phyloP scores from a whole-genome alignment of 2,329 filamentous ascomycete species.

The Fusarium globosum region DNA sequence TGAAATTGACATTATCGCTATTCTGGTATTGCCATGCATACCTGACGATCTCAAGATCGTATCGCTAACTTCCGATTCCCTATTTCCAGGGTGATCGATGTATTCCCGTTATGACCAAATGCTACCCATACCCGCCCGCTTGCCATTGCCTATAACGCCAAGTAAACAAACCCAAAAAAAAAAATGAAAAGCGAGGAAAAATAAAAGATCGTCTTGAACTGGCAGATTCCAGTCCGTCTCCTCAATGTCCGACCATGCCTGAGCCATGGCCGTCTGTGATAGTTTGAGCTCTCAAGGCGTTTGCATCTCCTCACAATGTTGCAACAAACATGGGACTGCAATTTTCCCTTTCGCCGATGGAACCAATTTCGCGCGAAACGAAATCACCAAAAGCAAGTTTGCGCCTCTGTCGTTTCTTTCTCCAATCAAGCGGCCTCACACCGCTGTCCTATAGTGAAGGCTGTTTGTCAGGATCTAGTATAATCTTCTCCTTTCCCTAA shows the following conservation, averaged over 20 bases:
- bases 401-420: constrained; percentile 22
- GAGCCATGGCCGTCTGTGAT: neutral
- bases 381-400: neutral
- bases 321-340: neutral
- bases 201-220: constrained; percentile 15
- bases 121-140: constrained; percentile 35
- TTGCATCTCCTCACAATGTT: neutral
- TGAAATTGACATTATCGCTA: constrained; percentile 30
- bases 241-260: neutral
- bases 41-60: constrained; percentile 22
- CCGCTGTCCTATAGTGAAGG: constrained; percentile 42
- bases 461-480: constrained; percentile 42
- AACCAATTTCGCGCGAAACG: too few species aligned
- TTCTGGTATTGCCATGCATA: constrained; percentile 27
- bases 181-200: neutral
- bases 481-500: constrained; percentile 53
- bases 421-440: constrained; percentile 43
- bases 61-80: constrained; percentile 21
- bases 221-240: neutral
- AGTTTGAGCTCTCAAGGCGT: neutral
- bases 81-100: constrained; percentile 12
- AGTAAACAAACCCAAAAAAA: constrained; percentile 23
- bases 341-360: neutral
- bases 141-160: constrained; percentile 24
- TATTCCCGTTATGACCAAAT: constrained; percentile 20